Percentiles rank a stretch among this genome's conserved stretches.
phyloP scores from a whole-genome alignment of 495 filamentous ascomycete species.

The Trichocladium antarcticum region DNA sequence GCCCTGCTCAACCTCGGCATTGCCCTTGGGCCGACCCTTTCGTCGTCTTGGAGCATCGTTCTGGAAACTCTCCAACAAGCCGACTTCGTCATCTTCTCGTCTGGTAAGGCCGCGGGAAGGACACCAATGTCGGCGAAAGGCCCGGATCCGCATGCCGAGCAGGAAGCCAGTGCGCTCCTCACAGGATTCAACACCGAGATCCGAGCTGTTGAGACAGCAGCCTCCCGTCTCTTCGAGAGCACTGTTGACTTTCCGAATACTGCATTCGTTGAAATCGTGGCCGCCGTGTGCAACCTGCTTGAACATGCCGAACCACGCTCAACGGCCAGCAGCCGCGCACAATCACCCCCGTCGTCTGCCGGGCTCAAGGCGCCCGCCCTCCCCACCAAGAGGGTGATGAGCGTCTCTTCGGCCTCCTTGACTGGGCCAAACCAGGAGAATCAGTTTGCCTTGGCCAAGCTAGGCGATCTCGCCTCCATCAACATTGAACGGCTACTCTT shows the following conservation, averaged over 20 bases:
- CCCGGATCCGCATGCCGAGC: slow-evolving; percentile 32
- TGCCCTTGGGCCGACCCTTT: slow-evolving; percentile 79
- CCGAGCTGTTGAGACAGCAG: slow-evolving; percentile 79
- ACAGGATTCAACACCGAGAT: slow-evolving; percentile 66
- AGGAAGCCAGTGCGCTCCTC: slow-evolving; percentile 40
- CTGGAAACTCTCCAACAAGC: slow-evolving; percentile 86
- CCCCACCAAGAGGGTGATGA: slow-evolving; percentile 48
- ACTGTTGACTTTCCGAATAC: slow-evolving; percentile 76
- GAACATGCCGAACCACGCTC: slow-evolving; percentile 27
- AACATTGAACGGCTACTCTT: slow-evolving; percentile 67
- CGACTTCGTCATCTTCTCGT: slow-evolving; percentile 66
- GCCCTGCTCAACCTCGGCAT: slow-evolving; percentile 91
- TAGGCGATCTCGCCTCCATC: slow-evolving; percentile 62
- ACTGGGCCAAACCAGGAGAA: slow-evolving; percentile 50
- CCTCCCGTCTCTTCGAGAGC: slow-evolving; percentile 76
- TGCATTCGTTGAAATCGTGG: slow-evolving; percentile 67
- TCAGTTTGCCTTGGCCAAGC: slow-evolving; percentile 71
- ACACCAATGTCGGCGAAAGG: slow-evolving; percentile 35
- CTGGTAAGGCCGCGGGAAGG: slow-evolving; percentile 38
- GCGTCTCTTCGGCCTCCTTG: slow-evolving; percentile 46
- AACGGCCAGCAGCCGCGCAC: slow-evolving; percentile 25
- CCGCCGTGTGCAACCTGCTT: slow-evolving; percentile 59
- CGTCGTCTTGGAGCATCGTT: slow-evolving; percentile 76
- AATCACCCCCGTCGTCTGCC: slow-evolving; percentile 24
- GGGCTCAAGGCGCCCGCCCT: slow-evolving; percentile 26